Evolutionary conservation across 257 asterid species (phyloP), one percentile per base, ranked within the genome.

Genomic region (Solanum commersonii): DNA sequence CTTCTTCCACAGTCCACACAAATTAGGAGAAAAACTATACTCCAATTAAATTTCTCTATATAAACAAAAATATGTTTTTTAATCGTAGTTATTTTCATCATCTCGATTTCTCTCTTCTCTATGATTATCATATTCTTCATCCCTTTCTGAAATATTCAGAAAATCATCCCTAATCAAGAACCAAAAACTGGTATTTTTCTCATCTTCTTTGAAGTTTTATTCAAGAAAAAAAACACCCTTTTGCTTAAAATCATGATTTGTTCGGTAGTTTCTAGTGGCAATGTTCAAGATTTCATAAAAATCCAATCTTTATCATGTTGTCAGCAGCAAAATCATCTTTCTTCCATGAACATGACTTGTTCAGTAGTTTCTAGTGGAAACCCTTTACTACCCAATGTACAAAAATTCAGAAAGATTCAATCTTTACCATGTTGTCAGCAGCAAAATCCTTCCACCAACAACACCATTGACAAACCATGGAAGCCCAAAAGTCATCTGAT

Each of bases 241-340:
- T 34, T 76, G 27, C 33, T 59, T 22, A 22, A 49, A 44, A 73
- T 15, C 89, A 95, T 95, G 98, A 40, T 89, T 79, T 88, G 88
- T 83, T 15, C 89, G 20, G 71, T 93, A 56, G 65, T 91, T 82
- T 87, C 83, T 76, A 72, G 34, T 89, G 87, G 72, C 23, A 88
- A 88, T n/a, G 25, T 31, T 90, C 85, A 89, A 46, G 63, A 25
- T 63, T 46, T 86, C 27, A 35, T 14, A 31, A 83, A 88, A 23
- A 49, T 83, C 10, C 90, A 40, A 87, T 87, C 44, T 84, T 89
- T 84, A 5, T 31, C 42, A 20, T 93, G 90, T 87, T 88, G 88
- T 56, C 87, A 87, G 40, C 90, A 87, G 76, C 90, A 86, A 88
- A 92, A 89, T 73, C 86, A 68, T 13, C 38, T 33, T 68, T 27